These are phyloP conservation scores for Parasitella parasitica DNA, from an alignment of 371 early-diverging fungal genomes.

Conservation along the genomic window DNA sequence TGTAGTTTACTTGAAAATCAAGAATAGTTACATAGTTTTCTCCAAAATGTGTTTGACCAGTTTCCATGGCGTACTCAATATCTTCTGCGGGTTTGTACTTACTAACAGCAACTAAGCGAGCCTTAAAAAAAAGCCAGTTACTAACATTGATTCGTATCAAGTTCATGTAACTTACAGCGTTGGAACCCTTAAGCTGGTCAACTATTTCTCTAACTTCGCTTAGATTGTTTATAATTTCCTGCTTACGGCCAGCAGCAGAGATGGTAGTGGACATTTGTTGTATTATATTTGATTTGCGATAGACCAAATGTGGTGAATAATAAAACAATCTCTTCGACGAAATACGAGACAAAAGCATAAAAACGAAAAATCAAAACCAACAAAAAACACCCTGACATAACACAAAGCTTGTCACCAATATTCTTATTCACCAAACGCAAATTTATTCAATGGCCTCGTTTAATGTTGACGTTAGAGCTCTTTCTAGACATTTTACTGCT, in stretches of 20 bases:
- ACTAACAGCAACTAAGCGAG: slow-evolving; percentile 86
- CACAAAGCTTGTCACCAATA: not conserved
- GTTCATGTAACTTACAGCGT: not conserved
- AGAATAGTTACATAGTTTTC: slow-evolving; percentile 84
- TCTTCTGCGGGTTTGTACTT: slow-evolving; percentile 88
- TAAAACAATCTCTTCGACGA: not conserved
- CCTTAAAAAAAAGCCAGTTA: slow-evolving; percentile 19
- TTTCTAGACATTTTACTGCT: slow-evolving; percentile 16
- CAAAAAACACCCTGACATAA: not conserved
- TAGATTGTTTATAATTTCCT: slow-evolving; percentile 13
- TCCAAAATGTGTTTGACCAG: slow-evolving; percentile 92
- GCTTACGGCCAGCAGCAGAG: slow-evolving; percentile 12
- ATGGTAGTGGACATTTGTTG: not conserved
- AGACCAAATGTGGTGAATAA: not conserved
- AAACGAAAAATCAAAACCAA: not conserved
- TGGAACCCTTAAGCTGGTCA: not conserved
- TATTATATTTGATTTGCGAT: not conserved
- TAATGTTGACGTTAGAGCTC: slow-evolving; percentile 8
- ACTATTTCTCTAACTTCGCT: slow-evolving; percentile 12
- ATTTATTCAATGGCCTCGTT: not conserved
- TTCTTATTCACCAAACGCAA: not conserved
- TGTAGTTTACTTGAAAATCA: not conserved
- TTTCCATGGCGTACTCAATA: slow-evolving; percentile 71
- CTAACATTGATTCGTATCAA: not conserved
- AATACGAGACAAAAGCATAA: not conserved